Evolutionary conservation across 2,329 filamentous ascomycete genomes (phyloP), one percentile per base, ranked within the genome.

Genomic region (Mollisia scopiformis): DNA sequence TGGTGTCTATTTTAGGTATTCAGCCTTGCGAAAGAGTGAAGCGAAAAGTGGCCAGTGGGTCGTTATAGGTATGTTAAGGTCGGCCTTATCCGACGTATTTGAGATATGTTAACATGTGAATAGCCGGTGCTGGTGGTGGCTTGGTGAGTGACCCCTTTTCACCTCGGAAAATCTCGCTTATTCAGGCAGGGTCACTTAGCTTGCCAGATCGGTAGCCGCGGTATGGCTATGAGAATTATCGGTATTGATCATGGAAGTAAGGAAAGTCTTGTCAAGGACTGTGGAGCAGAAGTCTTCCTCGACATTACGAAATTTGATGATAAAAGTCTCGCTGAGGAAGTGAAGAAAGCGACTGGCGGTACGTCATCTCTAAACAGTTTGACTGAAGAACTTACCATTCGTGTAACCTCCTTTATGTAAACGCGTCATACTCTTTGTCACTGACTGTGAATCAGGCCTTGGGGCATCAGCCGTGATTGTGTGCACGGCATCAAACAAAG

Each of bases 211-310:
- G 84, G 83, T 7, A 75, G 78, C 43, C 43, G 60, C 13, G 87
- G 82, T 2, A 87, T 89, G 78, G 86, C 84, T 11, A 77, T 86
- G 64, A 80, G 87, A 47, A 84, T 89, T 35, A 86, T 89, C 59
- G 88, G 86, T 27, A 82, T 90, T 70, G 88, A 90, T 71, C 79
- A 85, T 65, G 83, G 82, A 49, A 82, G 79, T 68, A 90, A 90
- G 72, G 82, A 84, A 66, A 68, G 82, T 13, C 70, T 89, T 2
- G 80, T 84, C 10, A 80, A 80, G 51, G 78, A 82, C 0, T 85
- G 79, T n/a, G 88, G 88, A 8, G 87, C 87, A 0, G 87, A 90
- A 70, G 81, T 84, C 65, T 90, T 90, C 74, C 77, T 90, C 61
- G 85, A 88, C 63, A 78, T 89, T 60, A 84, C 85, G 30, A 76